Evolutionary conservation across 2,329 filamentous ascomycete species (phyloP).

Genomic region (Pseudogymnoascus sp.): DNA sequence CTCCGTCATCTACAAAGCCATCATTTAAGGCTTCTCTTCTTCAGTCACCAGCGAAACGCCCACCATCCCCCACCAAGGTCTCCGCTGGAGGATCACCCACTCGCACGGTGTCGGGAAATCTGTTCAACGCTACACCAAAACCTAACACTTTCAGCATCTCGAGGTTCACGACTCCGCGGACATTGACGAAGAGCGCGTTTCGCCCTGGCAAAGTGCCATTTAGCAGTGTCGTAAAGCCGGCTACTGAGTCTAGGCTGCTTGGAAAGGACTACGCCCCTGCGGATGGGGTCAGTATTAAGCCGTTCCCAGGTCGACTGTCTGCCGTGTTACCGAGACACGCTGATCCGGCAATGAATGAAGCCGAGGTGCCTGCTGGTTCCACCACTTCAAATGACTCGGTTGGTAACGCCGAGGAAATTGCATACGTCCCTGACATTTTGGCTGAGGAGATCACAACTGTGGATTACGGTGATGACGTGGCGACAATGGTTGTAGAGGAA

Average conservation of each 20-base stretch:
- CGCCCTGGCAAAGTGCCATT: slow-evolving; percentile 21
- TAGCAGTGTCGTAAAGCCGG: slow-evolving; percentile 14
- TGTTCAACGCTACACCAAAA: slow-evolving; percentile 24
- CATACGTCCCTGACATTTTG: slow-evolving; percentile 9
- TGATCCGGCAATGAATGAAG: slow-evolving; percentile 22
- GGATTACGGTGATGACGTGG: slow-evolving; percentile 17
- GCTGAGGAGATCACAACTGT: slow-evolving; percentile 17
- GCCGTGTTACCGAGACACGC: slow-evolving; percentile 32
- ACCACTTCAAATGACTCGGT: background rate
- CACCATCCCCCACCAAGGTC: slow-evolving; percentile 28
- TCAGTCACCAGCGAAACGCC: slow-evolving; percentile 27
- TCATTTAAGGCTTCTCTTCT: slow-evolving; percentile 27
- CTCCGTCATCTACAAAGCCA: slow-evolving; percentile 21
- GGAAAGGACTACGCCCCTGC: background rate
- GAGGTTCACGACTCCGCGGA: slow-evolving; percentile 26
- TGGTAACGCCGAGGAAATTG: background rate
- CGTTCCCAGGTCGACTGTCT: slow-evolving; percentile 34
- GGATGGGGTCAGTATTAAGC: slow-evolving; percentile 13
- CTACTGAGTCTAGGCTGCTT: background rate
- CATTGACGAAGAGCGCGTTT: slow-evolving; percentile 16
- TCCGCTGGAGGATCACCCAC: slow-evolving; percentile 25
- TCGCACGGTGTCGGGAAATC: slow-evolving; percentile 11
- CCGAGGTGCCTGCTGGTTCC: background rate
- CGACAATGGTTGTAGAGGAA: slow-evolving; percentile 1
- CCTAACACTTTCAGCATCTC: slow-evolving; percentile 26